Conservation (phyloP, 805 yeast genomes). For the Ogataea neopini region DNA sequence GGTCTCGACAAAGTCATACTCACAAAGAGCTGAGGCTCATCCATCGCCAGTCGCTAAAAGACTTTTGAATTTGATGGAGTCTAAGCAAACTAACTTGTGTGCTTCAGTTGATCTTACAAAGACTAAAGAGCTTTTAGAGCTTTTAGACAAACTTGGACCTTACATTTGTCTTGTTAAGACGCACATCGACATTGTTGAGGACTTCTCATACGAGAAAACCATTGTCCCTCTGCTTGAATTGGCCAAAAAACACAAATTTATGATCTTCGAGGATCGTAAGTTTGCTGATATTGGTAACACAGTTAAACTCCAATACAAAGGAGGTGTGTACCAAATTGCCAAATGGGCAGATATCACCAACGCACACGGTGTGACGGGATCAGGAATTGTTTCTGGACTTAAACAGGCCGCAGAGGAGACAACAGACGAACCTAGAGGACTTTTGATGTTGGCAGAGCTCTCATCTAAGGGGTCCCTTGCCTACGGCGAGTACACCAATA, state of each 20-base stretch:
- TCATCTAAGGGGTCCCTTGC: constrained; percentile 95
- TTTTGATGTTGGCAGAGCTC: constrained; percentile 92
- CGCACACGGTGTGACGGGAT: constrained; percentile 97
- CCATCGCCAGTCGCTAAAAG: constrained; percentile 78
- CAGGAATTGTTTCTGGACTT: constrained; percentile 87
- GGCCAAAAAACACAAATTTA: constrained; percentile 78
- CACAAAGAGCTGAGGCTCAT: constrained; percentile 69
- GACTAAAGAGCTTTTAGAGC: constrained; percentile 68
- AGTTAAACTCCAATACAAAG: constrained; percentile 88
- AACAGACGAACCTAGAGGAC: constrained; percentile 77
- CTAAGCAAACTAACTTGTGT: constrained; percentile 84
- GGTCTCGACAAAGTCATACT: constrained; percentile 44
- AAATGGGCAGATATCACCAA: constrained; percentile 96
- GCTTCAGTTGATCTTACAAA: constrained; percentile 91
- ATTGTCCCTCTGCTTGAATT: constrained; percentile 70
- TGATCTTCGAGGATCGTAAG: constrained; percentile 95
- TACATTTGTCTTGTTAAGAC: constrained; percentile 90
- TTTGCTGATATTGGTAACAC: constrained; percentile 99
- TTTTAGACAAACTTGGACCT: constrained; percentile 86
- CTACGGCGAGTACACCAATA: constrained; percentile 81
- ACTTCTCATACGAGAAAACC: constrained; percentile 80
- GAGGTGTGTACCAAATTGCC: constrained; percentile 87
- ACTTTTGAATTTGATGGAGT: constrained; percentile 70
- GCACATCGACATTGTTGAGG: constrained; percentile 90
- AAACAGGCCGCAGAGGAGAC: constrained; percentile 77